Evolutionary conservation across 2,329 filamentous ascomycete genomes (phyloP).

Genomic region (Cladosporium sp.): DNA sequence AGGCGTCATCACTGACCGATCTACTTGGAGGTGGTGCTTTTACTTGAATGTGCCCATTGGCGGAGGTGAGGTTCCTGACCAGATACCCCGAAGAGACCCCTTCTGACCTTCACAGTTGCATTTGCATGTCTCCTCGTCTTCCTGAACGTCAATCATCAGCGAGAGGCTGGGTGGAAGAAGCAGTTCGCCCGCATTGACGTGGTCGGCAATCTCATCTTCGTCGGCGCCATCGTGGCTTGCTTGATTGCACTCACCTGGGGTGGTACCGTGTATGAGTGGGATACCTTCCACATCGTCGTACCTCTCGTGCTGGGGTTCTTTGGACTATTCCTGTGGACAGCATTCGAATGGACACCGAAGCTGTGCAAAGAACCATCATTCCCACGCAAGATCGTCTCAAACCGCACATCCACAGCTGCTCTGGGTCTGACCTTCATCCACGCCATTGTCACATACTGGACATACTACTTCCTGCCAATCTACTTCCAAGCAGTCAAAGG

Average conservation of each 20-base stretch:
- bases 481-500: constrained; percentile 48
- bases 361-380: constrained; percentile 17
- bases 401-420: constrained; percentile 41
- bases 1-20: constrained; percentile 42
- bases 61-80: constrained; percentile 12
- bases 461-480: constrained; percentile 46
- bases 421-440: constrained; percentile 44
- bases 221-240: constrained; percentile 43
- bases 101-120: constrained; percentile 23
- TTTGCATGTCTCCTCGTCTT: constrained; percentile 36
- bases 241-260: constrained; percentile 51
- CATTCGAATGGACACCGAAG: constrained; percentile 17
- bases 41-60: constrained; percentile 41
- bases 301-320: constrained; percentile 49
- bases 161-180: constrained; percentile 23
- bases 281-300: constrained; percentile 41
- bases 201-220: constrained; percentile 48
- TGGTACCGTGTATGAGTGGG: constrained; percentile 49
- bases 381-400: constrained; percentile 44
- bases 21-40: constrained; percentile 53
- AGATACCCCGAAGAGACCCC: too few species aligned
- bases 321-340: constrained; percentile 37
- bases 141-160: constrained; percentile 43
- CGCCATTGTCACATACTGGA: constrained; percentile 36
- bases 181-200: constrained; percentile 45